Evolutionary conservation across 257 asterid species (phyloP).

Genomic region (Galeopsis tetrahit): DNA sequence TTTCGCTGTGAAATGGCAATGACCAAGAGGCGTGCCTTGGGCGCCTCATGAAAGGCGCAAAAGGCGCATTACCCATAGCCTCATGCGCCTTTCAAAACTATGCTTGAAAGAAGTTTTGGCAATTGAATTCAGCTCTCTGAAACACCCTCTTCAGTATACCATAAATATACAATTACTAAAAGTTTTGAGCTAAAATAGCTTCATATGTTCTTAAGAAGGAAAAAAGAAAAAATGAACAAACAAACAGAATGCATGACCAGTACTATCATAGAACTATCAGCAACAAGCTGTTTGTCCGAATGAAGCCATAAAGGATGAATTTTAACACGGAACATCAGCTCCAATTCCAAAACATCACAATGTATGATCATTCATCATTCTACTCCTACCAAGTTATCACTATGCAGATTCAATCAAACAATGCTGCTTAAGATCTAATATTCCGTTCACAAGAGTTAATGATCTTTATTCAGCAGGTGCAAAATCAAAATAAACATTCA

Average conservation of each 20-base stretch:
- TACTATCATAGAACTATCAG: neutral
- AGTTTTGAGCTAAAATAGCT: neutral
- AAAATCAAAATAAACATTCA: constrained; percentile 1
- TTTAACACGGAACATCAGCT: neutral
- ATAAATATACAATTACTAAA: neutral
- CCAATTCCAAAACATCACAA: neutral
- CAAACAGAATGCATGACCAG: neutral
- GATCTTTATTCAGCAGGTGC: neutral
- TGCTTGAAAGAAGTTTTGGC: neutral
- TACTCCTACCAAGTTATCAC: neutral
- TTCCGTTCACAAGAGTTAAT: neutral
- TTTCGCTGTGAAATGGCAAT: no score
- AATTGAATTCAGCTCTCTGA: neutral
- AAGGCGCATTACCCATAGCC: no score
- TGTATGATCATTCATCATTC: neutral
- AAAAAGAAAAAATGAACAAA: neutral
- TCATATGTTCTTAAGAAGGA: neutral
- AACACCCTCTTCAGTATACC: neutral
- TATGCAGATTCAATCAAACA: neutral
- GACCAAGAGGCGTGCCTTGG: no score
- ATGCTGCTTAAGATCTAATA: neutral
- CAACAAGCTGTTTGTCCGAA: neutral
- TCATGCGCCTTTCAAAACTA: no score
- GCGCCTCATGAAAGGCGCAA: no score
- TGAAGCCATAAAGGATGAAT: constrained; percentile 6